Conservation (phyloP, 805 yeast species). For the Wickerhamiella vanderwaltii region DNA sequence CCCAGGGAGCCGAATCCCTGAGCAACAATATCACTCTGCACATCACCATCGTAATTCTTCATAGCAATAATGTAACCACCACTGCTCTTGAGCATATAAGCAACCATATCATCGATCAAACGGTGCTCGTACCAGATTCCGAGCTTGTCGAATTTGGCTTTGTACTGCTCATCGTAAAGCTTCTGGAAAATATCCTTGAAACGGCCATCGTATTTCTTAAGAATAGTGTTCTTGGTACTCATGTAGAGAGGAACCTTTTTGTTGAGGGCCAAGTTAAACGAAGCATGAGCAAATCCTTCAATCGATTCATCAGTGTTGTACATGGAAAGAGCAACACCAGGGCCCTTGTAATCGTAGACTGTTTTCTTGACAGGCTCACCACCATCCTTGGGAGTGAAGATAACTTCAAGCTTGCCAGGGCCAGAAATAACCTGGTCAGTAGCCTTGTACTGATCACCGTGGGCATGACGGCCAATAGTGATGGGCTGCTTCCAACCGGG, state of each 20-base stretch:
- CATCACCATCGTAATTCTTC: conserved; percentile 98
- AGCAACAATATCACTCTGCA: conserved; percentile 91
- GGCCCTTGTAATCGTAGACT: conserved; percentile 56
- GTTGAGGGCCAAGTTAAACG: conserved; percentile 75
- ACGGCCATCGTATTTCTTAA: conserved; percentile 87
- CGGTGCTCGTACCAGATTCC: conserved; percentile 98
- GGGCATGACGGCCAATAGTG: conserved; percentile 94
- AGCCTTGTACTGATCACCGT: conserved; percentile 93
- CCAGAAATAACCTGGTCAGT: conserved; percentile 70
- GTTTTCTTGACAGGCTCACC: conserved; percentile 41
- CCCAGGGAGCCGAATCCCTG: conserved; percentile 97
- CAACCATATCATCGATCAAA: conserved; percentile 96
- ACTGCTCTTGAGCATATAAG: conserved; percentile 91
- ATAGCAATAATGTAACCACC: conserved; percentile 94
- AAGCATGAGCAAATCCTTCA: conserved; percentile 80
- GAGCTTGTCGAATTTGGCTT: conserved; percentile 52
- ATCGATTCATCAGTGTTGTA: conserved; percentile 92
- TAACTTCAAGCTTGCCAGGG: conserved; percentile 68
- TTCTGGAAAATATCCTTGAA: conserved; percentile 88
- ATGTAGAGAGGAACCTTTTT: conserved; percentile 70
- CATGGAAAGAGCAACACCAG: conserved; percentile 83
- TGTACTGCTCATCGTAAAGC: conserved; percentile 59
- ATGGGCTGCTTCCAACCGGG: conserved; percentile 93
- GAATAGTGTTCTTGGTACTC: conserved; percentile 88
- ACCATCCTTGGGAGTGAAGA: conserved; percentile 60